phyloP scores from a whole-genome alignment of 208 protist species.

The Trypanosomatidae sp. region DNA sequence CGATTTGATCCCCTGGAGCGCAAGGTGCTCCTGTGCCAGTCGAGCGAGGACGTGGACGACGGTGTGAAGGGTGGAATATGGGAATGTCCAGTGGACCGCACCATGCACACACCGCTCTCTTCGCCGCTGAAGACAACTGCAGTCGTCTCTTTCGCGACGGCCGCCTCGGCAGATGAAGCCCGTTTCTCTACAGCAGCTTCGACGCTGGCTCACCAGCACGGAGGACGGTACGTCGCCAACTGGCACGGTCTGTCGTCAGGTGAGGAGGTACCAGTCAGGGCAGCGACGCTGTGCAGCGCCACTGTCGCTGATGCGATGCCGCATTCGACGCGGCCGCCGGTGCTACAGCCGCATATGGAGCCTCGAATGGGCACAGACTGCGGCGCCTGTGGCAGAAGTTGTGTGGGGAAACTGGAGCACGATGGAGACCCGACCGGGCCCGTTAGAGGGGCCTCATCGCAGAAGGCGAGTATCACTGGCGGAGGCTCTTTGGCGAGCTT shows the following conservation, averaged over 20 bases:
- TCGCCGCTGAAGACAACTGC: not conserved
- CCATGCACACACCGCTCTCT: not conserved
- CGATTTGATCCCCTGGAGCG: slow-evolving; percentile 31
- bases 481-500: slow-evolving; percentile 2
- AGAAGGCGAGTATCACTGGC: not conserved
- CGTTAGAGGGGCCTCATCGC: not conserved
- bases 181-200: not conserved
- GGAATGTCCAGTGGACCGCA: not conserved
- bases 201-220: not conserved
- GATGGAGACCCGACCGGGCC: not conserved
- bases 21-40: slow-evolving; percentile 20
- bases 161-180: not conserved
- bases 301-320: not conserved
- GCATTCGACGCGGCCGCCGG: not conserved
- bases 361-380: not conserved
- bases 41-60: slow-evolving; percentile 3
- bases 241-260: slow-evolving; percentile 13
- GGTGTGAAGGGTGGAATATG: not conserved
- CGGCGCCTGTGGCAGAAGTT: not conserved
- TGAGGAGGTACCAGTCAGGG: not conserved
- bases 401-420: not conserved
- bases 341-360: not conserved
- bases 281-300: not conserved
- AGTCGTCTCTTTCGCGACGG: not conserved
- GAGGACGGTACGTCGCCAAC: slow-evolving; percentile 16